Base-by-base conservation (phyloP, 352 stramenopile species). In the Phytophthora cactorum region DNA sequence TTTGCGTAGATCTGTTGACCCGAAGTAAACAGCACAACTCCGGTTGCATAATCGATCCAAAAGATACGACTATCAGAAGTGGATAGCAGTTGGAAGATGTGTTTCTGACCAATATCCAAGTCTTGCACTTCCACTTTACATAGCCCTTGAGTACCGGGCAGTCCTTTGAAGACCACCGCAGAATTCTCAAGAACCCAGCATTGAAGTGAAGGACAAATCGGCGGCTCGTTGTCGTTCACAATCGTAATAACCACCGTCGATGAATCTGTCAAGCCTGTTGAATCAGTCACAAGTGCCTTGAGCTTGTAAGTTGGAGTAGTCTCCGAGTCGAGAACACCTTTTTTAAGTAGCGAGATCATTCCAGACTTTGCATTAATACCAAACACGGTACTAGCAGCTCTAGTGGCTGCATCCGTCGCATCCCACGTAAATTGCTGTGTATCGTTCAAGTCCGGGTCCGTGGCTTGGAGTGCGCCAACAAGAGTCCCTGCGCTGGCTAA, bases 121-220 rank as follows among this genome's bases (percentile, higher is more conserved):
- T 90, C 82, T 51, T 62, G 71, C 0, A 78, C 75, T 2, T 61
- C 44, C 0, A 76, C 46, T 57, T 79, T 70, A 54, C 82, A 90
- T 4, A 51, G 17, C 1, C 79, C 77, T 51, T 68, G 72, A 22
- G 59, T 72, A 0, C 82, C 82, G 17, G 77, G 74, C 5, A 75
- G 4, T 0, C 78, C 82, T 34, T 34, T 41, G 11, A 80, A 68
- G 7, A 88, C 56, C 0, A 36, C 50, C 14, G 64, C 31, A 5
- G 78, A 65, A 31, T 90, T 90, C 63, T 90, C 82, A 12, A 83
- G 49, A 7, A 77, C 74, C 79, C 79, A 90, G 43, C 82, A 90
- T n/a, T 88, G 72, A 41, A 90, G 2, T 3, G 32, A 12, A 1
- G 77, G 63, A 52, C 82, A 90, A 34, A 60, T 46, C 1, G 82